Conservation (phyloP, 2,329 filamentous ascomycete species). For the Diplocarpon rosae region DNA sequence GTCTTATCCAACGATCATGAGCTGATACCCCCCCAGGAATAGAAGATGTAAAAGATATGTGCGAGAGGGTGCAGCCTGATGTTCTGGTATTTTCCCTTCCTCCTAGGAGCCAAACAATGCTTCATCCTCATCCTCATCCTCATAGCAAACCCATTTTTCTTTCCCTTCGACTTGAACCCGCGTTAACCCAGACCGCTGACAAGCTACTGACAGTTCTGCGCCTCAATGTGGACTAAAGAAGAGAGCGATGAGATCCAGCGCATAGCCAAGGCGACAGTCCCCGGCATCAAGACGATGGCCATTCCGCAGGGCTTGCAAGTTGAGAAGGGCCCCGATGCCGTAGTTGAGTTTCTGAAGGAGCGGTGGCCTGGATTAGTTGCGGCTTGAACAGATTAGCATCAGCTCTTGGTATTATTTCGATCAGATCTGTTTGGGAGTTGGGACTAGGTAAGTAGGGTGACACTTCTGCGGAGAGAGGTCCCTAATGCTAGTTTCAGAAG, state of each 20-base stretch:
- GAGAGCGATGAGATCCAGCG: constrained; percentile 35
- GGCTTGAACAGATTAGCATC: not conserved
- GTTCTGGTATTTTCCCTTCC: constrained; percentile 35
- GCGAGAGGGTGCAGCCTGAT: constrained; percentile 41
- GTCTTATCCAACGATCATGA: not conserved
- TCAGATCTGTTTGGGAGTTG: not conserved
- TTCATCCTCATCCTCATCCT: not conserved
- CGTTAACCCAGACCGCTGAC: not conserved
- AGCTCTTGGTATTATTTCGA: not conserved
- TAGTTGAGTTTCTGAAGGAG: constrained; percentile 41
- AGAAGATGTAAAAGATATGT: constrained; percentile 43
- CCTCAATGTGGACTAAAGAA: constrained; percentile 42
- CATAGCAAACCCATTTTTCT: not conserved
- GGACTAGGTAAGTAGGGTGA: no score
- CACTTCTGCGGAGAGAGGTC: no score
- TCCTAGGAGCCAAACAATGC: no score
- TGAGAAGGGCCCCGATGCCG: constrained; percentile 40
- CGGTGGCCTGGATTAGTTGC: constrained; percentile 23
- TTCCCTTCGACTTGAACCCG: not conserved
- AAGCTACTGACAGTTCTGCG: constrained; percentile 36
- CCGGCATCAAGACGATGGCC: constrained; percentile 39
- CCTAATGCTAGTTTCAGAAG: no score
- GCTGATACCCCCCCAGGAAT: constrained; percentile 31
- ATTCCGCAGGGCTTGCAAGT: constrained; percentile 44
- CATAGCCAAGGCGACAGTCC: constrained; percentile 34